Evolutionary conservation across 371 early-diverging fungal species (phyloP).

Genomic region (Lichtheimia ramosa): DNA sequence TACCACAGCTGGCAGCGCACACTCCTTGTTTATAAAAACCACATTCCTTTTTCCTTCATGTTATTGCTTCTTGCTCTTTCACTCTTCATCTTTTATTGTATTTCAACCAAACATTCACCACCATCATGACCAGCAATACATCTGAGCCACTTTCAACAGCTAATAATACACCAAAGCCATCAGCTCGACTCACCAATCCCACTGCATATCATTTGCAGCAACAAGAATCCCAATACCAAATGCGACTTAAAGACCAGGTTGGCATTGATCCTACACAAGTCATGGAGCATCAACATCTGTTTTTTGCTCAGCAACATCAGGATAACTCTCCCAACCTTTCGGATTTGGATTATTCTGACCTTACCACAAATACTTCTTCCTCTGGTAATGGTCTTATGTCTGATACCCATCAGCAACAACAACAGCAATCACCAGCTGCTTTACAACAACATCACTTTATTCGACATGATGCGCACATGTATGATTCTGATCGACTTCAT

Average conservation of each 20-base stretch:
- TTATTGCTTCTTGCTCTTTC: slow-evolving; percentile 2
- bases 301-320: slow-evolving; percentile 22
- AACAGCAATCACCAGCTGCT: no score
- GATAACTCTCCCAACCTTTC: slow-evolving; percentile 22
- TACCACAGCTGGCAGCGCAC: slow-evolving; percentile 6
- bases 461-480: no score
- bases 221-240: slow-evolving; percentile 5
- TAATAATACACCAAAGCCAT: slow-evolving; percentile 10
- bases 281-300: slow-evolving; percentile 14
- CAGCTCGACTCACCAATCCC: slow-evolving; percentile 16
- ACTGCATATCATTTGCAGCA: slow-evolving; percentile 28
- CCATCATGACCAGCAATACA: background rate
- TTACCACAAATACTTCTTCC: slow-evolving; percentile 1
- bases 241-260: slow-evolving; percentile 14
- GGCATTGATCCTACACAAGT: slow-evolving; percentile 15
- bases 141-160: background rate
- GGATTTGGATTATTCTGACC: slow-evolving; percentile 16
- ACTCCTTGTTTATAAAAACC: slow-evolving; percentile 5
- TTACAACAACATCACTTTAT: no score
- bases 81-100: slow-evolving; percentile 4
- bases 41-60: background rate
- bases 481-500: slow-evolving; percentile 5
- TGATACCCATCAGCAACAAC: slow-evolving; percentile 5
- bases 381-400: background rate
- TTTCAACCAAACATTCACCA: background rate